Evolutionary conservation across 2,329 filamentous ascomycete species (phyloP).

Genomic region (Coniochaeta sp.): DNA sequence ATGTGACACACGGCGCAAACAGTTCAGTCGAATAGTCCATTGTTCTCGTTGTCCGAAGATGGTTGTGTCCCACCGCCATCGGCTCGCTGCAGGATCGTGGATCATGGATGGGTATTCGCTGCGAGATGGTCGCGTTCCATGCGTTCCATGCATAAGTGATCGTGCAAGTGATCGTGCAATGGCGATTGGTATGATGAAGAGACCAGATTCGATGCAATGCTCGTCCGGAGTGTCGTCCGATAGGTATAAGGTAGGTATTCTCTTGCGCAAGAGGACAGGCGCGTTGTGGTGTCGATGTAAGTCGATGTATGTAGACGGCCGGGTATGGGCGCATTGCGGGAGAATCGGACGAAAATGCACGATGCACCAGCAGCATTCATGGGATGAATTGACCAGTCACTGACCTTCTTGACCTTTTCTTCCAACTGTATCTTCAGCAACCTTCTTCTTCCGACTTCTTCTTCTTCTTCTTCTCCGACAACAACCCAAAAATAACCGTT

Average conservation of each 20-base stretch:
- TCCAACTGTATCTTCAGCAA: slow-evolving; percentile 11
- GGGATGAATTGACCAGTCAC: slow-evolving; percentile 6
- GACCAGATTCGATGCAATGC: background rate
- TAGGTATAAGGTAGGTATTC: background rate
- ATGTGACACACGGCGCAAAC: background rate
- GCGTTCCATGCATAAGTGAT: too few relatives aligned
- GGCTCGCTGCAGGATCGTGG: background rate
- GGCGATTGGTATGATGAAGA: background rate
- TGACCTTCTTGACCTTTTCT: slow-evolving; percentile 12
- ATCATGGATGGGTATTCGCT: background rate
- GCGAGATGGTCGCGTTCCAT: background rate
- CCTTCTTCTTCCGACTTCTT: slow-evolving; percentile 16
- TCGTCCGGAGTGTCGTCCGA: background rate
- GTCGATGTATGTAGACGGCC: too few relatives aligned
- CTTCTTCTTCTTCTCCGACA: slow-evolving; percentile 20
- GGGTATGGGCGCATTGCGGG: background rate
- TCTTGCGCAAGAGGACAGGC: background rate
- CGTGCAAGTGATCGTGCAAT: background rate
- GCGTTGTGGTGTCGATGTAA: background rate
- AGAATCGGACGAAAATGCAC: background rate
- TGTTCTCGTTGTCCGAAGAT: background rate
- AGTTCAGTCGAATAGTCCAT: background rate
- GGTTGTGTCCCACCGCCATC: background rate
- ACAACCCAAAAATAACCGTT: slow-evolving; percentile 16
- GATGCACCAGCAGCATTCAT: background rate